A percentile compares a stretch with the other conserved stretches of the same genome.
These are phyloP conservation scores for Pelargonium cotyledonis DNA, from an alignment of 441 rosid species.

Conservation along the genomic window DNA sequence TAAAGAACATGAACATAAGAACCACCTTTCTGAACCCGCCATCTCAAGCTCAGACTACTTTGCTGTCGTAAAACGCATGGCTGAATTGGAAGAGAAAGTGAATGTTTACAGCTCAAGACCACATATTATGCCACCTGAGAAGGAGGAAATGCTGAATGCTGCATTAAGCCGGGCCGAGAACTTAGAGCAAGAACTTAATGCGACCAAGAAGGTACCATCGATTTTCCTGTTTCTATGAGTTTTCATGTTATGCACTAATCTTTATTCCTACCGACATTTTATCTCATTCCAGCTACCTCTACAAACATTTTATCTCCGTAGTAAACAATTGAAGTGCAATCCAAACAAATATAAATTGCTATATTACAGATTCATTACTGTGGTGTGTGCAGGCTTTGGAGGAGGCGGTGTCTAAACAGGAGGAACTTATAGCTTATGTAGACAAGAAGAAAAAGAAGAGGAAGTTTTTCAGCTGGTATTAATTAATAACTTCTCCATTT, in stretches of 20 bases:
- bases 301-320: too few species aligned
- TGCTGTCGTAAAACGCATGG: constrained; percentile 60
- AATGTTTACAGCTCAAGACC: constrained; percentile 41
- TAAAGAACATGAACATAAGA: constrained; percentile 23
- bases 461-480: constrained; percentile 30
- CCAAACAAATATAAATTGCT: neutral
- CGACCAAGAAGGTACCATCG: constrained; percentile 59
- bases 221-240: neutral
- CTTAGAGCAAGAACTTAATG: constrained; percentile 68
- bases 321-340: too few species aligned
- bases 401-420: constrained; percentile 57
- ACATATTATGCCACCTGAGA: constrained; percentile 52
- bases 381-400: constrained; percentile 52
- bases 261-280: too few species aligned
- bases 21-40: constrained; percentile 19
- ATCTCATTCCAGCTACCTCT: too few species aligned
- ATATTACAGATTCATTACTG: neutral
- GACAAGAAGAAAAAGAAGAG: constrained; percentile 82
- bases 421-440: constrained; percentile 62
- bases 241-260: neutral
- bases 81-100: constrained; percentile 69
- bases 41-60: constrained; percentile 47
- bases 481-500: neutral
- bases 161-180: constrained; percentile 53
- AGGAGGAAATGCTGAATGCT: constrained; percentile 63